A percentile compares a stretch with the other conserved stretches of the same genome.
These are phyloP conservation scores for Mortierella sp. DNA, from an alignment of 371 early-diverging fungal species.

Conservation along the genomic window DNA sequence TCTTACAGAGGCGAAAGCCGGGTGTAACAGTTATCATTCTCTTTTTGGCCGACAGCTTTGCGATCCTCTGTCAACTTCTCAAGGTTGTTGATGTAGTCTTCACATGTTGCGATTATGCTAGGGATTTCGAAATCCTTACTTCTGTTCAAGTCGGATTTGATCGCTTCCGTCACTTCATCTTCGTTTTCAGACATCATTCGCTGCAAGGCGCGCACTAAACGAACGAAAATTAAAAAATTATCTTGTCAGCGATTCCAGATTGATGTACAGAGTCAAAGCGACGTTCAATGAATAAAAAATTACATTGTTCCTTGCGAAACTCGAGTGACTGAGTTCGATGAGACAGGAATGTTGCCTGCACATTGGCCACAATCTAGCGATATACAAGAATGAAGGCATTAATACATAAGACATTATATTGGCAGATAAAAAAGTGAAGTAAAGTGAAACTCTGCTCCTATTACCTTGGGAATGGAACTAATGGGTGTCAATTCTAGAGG, in stretches of 20 bases:
- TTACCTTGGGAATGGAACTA: conserved; percentile 24
- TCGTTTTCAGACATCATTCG: conserved; percentile 64
- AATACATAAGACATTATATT: too few species aligned
- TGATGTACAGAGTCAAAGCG: not conserved
- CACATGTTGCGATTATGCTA: conserved; percentile 60
- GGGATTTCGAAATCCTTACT: conserved; percentile 57
- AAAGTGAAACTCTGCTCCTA: not conserved
- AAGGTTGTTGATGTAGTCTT: conserved; percentile 60
- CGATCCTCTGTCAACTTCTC: conserved; percentile 57
- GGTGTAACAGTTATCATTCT: conserved; percentile 41
- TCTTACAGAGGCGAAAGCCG: conserved; percentile 48
- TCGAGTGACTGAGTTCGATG: conserved; percentile 47
- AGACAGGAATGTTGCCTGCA: conserved; percentile 26
- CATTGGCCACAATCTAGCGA: conserved; percentile 36
- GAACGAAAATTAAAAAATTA: not conserved
- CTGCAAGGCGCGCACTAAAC: conserved; percentile 62
- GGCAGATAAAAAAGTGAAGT: too few species aligned
- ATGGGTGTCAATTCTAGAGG: conserved; percentile 16
- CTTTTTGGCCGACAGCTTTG: conserved; percentile 15
- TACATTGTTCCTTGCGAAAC: conserved; percentile 55
- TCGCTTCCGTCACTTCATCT: conserved; percentile 60
- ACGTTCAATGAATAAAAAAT: not conserved
- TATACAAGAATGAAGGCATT: not conserved
- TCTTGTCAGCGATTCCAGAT: not conserved
- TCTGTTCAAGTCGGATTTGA: conserved; percentile 65